These are phyloP conservation scores for Cryomyces minteri DNA, from an alignment of 495 filamentous ascomycete species.

Conservation along the genomic window DNA sequence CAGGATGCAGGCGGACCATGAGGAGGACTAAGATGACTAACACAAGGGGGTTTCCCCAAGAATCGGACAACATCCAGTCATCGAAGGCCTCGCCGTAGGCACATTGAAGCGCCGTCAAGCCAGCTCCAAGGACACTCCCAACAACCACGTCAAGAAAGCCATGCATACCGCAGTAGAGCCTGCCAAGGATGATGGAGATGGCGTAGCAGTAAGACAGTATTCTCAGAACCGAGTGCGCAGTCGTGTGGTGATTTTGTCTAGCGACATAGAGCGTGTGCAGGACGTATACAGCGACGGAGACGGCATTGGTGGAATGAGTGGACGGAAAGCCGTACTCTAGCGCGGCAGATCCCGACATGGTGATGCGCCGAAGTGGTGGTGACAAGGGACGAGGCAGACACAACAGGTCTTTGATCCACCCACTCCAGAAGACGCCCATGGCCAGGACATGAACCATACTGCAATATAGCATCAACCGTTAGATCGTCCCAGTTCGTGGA, in stretches of 20 bases:
- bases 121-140: slow-evolving; percentile 55
- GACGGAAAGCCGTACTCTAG: slow-evolving; percentile 96
- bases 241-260: slow-evolving; percentile 26
- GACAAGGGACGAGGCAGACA: slow-evolving; percentile 91
- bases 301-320: slow-evolving; percentile 90
- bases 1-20: slow-evolving; percentile 77
- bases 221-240: slow-evolving; percentile 37
- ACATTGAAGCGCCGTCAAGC: slow-evolving; percentile 51
- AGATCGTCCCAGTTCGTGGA: not conserved
- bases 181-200: slow-evolving; percentile 72
- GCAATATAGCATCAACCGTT: not conserved
- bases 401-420: slow-evolving; percentile 83
- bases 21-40: slow-evolving; percentile 46
- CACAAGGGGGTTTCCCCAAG: slow-evolving; percentile 36
- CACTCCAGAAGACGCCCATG: slow-evolving; percentile 78
- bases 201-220: slow-evolving; percentile 61
- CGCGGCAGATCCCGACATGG: slow-evolving; percentile 86
- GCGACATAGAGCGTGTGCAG: slow-evolving; percentile 44
- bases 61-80: slow-evolving; percentile 37
- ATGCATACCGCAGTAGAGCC: slow-evolving; percentile 97
- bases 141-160: slow-evolving; percentile 80
- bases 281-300: slow-evolving; percentile 79
- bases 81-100: slow-evolving; percentile 50
- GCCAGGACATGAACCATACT: slow-evolving; percentile 83
- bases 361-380: slow-evolving; percentile 83